Evolutionary conservation across 257 asterid species (phyloP), one percentile per base, ranked within the genome.

Genomic region (Gardenia jasminoides): DNA sequence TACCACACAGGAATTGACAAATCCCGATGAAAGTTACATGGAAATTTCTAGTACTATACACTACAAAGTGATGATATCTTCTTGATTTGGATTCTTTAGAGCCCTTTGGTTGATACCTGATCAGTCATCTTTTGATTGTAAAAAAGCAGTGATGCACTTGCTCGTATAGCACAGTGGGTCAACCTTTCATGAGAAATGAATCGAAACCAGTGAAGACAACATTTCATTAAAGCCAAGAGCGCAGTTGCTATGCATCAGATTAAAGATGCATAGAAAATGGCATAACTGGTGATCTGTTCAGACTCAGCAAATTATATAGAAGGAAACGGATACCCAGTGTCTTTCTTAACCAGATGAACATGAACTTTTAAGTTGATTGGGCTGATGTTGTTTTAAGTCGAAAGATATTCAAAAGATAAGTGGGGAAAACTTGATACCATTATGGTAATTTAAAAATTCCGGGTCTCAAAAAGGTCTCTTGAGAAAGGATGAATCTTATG

Each of bases 111-210:
- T 48, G 68, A 10, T 74, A 41, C 41, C 39, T 47, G 56, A 59
- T 26, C 56, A 22, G 70, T 39, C 61, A 7, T 59, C 68, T 72
- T 28, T 64, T 59, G 71, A n/a, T 39, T n/a, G n/a, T n/a, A n/a
- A 28, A 61, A 75, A 75, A 17, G 46, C 12, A 31, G 62, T 41
- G 79, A 59, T 75, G 70, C 79, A 75, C 79, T 75, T 41, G 70
- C 79, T 43, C 59, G 46, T 61, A 61, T 20, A 56, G 41, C 4
- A 36, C 4, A 36, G n/a, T 56, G 36, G n/a, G 24, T 74, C 78
- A 28, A 39, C 54, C n/a, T 61, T 61, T 61, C 71, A 39, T n/a
- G 1, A 58, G 56, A 24, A 61, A 10, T 41, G 30, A 28, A 61
- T 36, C 56, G 13, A 56, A 28, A 62, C 36, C 36, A 62, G 67